Evolutionary conservation across 176 grass and related monocot genomes (phyloP).

Genomic region (Oropetium thomaeum): DNA sequence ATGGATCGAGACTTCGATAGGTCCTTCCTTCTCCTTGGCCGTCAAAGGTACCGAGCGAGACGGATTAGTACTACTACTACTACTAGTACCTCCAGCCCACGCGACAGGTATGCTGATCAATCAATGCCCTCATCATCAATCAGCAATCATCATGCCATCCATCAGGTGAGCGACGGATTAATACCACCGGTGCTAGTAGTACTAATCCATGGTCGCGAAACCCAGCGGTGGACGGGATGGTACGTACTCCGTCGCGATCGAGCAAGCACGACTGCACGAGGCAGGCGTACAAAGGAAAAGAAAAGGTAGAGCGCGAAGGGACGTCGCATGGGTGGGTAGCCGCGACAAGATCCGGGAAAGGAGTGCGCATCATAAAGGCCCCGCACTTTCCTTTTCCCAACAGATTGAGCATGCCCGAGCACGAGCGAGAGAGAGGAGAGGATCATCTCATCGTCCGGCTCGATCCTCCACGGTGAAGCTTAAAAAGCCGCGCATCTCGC

Average conservation of each 20-base stretch:
- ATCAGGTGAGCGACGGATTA: background rate
- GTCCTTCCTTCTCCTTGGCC: background rate
- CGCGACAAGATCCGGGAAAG: conserved; percentile 41
- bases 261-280: background rate
- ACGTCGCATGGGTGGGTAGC: background rate
- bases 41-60: no score
- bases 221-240: background rate
- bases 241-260: conserved; percentile 23
- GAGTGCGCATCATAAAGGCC: background rate
- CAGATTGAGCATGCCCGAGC: no score
- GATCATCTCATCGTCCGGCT: no score
- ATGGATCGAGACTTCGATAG: background rate
- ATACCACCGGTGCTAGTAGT: background rate
- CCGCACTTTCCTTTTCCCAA: no score
- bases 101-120: background rate
- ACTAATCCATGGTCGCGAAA: background rate
- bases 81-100: no score
- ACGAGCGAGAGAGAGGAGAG: no score
- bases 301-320: no score
- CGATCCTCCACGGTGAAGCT: no score
- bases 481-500: no score
- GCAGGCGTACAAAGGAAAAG: background rate
- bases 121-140: background rate
- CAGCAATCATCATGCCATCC: background rate
- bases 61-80: no score